Evolutionary conservation across 2,329 filamentous ascomycete genomes (phyloP).

Genomic region (Pyricularia grisea): DNA sequence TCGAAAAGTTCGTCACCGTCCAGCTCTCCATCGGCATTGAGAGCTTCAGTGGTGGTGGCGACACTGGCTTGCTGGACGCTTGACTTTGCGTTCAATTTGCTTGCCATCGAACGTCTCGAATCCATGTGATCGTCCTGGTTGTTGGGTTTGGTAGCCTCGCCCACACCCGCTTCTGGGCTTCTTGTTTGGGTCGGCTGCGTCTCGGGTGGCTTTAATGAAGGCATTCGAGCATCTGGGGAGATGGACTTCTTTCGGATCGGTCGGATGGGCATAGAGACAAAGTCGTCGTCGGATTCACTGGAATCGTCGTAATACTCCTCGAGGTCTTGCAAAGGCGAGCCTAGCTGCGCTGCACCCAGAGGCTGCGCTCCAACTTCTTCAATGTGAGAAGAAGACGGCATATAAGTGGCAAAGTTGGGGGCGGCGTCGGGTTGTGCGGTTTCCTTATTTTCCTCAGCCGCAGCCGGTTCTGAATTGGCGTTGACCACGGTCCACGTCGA

Average conservation of each 20-base stretch:
- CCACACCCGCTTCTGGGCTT: not conserved
- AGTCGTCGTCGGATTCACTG: conserved; percentile 7
- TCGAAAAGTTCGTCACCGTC: conserved; percentile 12
- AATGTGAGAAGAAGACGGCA: not conserved
- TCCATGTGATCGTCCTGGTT: not conserved
- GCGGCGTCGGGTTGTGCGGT: not conserved
- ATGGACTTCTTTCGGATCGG: conserved; percentile 4
- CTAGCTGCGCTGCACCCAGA: not conserved
- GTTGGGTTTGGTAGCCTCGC: not conserved
- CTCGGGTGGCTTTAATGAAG: not conserved
- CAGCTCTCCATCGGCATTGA: conserved; percentile 14
- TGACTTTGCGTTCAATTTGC: not conserved
- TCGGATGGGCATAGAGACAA: conserved; percentile 11
- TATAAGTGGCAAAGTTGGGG: not conserved
- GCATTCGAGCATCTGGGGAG: conserved; percentile 2
- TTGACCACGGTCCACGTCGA: conserved; percentile 24
- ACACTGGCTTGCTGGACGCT: not conserved
- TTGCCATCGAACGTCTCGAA: not conserved
- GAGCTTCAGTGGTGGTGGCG: conserved; percentile 6
- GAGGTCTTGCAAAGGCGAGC: conserved; percentile 4
- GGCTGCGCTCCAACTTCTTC: conserved; percentile 2
- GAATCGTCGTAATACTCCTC: conserved; percentile 5
- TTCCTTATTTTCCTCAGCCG: not conserved
- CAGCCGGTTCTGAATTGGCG: conserved; percentile 9
- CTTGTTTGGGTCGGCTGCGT: not conserved